Conservation (phyloP, 2,329 filamentous ascomycete genomes). For the Penicillium griseofulvum region DNA sequence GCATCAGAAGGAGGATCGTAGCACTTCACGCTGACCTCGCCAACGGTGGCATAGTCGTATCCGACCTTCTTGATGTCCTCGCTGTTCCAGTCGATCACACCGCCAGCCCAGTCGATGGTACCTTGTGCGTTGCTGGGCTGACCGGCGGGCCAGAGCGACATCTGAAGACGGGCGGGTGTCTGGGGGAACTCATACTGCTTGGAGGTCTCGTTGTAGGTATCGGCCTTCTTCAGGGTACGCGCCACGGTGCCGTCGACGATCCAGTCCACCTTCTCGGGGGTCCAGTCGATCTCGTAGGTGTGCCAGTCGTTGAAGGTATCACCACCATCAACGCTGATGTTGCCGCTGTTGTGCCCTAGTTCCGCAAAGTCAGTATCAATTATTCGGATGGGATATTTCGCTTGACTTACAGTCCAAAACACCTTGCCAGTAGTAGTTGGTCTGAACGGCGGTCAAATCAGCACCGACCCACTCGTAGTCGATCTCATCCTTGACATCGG, state of each 20-base stretch:
- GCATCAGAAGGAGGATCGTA: constrained; percentile 75
- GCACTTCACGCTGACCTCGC: constrained; percentile 79
- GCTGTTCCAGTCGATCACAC: constrained; percentile 80
- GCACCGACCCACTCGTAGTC: constrained; percentile 92
- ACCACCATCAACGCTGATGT: constrained; percentile 57
- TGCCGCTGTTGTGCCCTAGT: constrained; percentile 51
- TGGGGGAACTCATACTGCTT: constrained; percentile 87
- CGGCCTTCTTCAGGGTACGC: constrained; percentile 69
- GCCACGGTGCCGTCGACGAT: constrained; percentile 75
- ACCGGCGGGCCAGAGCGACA: constrained; percentile 95
- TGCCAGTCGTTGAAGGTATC: constrained; percentile 78
- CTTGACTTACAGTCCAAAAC: constrained; percentile 76
- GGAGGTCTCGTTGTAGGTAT: constrained; percentile 82
- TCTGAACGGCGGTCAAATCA: constrained; percentile 75
- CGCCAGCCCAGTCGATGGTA: constrained; percentile 89
- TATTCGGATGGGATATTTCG: background rate
- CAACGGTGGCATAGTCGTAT: constrained; percentile 83
- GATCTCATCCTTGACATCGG: constrained; percentile 96
- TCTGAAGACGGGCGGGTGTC: constrained; percentile 83
- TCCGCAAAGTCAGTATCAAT: background rate
- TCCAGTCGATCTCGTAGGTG: constrained; percentile 92
- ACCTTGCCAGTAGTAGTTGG: constrained; percentile 97
- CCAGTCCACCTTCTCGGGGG: constrained; percentile 82
- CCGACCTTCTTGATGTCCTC: constrained; percentile 75
- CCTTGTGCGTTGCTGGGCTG: constrained; percentile 73